phyloP scores from a whole-genome alignment of 2,329 filamentous ascomycete species.

The Phialocephala subalpina region DNA sequence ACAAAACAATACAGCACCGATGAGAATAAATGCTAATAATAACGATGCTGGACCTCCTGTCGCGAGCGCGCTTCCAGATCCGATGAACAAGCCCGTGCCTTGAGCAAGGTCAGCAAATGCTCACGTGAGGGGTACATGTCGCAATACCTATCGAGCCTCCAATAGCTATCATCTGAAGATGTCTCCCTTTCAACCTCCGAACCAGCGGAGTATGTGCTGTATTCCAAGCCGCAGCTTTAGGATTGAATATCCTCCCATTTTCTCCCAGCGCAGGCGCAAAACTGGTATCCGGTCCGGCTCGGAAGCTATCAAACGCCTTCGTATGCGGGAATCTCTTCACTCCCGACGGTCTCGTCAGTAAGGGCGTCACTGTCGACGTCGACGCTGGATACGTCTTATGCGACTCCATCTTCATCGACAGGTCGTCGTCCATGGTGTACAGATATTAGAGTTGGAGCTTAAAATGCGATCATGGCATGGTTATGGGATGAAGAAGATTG shows the following conservation, averaged over 20 bases:
- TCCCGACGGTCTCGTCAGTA: slow-evolving; percentile 34
- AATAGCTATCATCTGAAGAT: slow-evolving; percentile 98
- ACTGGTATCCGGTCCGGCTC: slow-evolving; percentile 30
- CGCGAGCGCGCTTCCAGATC: slow-evolving; percentile 75
- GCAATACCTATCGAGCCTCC: slow-evolving; percentile 81
- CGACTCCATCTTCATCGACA: slow-evolving; percentile 28
- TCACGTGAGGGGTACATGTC: slow-evolving; percentile 21
- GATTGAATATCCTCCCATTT: slow-evolving; percentile 59
- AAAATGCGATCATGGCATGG: no score
- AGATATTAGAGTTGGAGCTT: not conserved
- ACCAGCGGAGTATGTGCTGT: slow-evolving; percentile 80
- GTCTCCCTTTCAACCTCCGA: slow-evolving; percentile 80
- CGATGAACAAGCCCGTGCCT: slow-evolving; percentile 88
- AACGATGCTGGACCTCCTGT: slow-evolving; percentile 81
- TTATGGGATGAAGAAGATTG: no score
- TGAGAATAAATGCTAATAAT: slow-evolving; percentile 78
- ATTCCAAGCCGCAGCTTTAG: slow-evolving; percentile 66
- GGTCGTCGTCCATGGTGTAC: slow-evolving; percentile 20
- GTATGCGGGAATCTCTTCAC: slow-evolving; percentile 28
- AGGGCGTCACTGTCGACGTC: slow-evolving; percentile 37
- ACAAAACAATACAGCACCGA: slow-evolving; percentile 88
- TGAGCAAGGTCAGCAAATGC: slow-evolving; percentile 42
- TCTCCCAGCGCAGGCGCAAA: slow-evolving; percentile 33
- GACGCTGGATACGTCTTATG: slow-evolving; percentile 34
- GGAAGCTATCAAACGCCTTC: slow-evolving; percentile 40